These are phyloP conservation scores for Ascochyta lentis DNA, from an alignment of 2,329 filamentous ascomycete genomes.

Conservation along the genomic window DNA sequence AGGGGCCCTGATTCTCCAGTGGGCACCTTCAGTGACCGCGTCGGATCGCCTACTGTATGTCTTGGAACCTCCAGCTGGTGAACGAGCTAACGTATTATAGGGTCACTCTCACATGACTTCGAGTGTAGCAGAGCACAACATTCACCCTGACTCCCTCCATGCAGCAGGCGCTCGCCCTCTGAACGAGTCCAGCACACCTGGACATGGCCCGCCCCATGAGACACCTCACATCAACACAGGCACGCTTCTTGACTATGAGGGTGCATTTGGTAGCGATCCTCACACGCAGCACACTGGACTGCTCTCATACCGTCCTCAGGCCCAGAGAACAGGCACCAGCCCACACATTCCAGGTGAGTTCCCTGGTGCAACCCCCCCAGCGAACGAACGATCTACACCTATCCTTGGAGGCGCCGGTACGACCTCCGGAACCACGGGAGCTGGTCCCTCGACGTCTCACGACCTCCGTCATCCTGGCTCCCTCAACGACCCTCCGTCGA, in stretches of 20 bases:
- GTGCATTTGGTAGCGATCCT: conserved; percentile 13
- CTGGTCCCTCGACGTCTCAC: conserved; percentile 15
- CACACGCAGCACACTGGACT: conserved; percentile 13
- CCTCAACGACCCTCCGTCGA: conserved; percentile 27
- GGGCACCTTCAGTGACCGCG: background rate
- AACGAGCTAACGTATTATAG: background rate
- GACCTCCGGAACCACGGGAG: conserved; percentile 5
- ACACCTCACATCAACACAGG: conserved; percentile 12
- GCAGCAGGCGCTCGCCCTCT: conserved; percentile 10
- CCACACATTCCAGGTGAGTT: conserved; percentile 46
- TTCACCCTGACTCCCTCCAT: conserved; percentile 14
- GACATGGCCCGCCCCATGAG: conserved; percentile 11
- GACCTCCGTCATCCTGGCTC: conserved; percentile 36
- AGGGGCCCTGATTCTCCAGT: background rate
- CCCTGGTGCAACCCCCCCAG: conserved; percentile 37
- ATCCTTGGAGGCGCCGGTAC: conserved; percentile 20
- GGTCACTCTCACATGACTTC: conserved; percentile 9
- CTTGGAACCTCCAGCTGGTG: too few species aligned
- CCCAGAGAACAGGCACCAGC: conserved; percentile 42
- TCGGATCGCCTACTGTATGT: conserved; percentile 6
- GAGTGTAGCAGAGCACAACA: conserved; percentile 14
- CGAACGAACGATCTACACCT: conserved; percentile 33
- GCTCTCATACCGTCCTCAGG: conserved; percentile 24
- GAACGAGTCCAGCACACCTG: background rate
- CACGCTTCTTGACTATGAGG: conserved; percentile 16